Evolutionary conservation across 345 rosid genomes (phyloP), one percentile per base, ranked within the genome.

Genomic region (Rhodomyrtus tomentosa): DNA sequence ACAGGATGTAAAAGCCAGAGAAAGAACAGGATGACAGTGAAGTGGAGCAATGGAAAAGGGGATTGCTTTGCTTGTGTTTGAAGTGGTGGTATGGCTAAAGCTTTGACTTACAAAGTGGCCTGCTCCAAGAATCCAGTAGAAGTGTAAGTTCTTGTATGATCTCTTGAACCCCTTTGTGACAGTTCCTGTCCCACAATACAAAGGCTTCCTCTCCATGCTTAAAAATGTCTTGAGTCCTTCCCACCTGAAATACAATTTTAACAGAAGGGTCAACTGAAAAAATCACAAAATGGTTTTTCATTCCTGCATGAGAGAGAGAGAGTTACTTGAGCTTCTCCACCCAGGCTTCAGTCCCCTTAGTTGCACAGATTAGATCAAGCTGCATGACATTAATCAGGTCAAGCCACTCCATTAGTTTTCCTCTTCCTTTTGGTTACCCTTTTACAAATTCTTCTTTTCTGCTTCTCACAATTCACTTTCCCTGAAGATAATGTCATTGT

Each of bases 111-210:
- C 99, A 89, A 93, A 96, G 88, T 96, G 99, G 59, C 99, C 99
- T n/a, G 99, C 98, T 80, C 92, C 92, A 85, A 96, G 97, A 90
- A 96, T 93, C 99, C 99, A 96, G 85, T 90, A 95, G 25, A 96
- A 95, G 53, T 91, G 94, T 21, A 96, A 87, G 86, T 95, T 96
- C 85, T 93, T 90, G 89, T 90, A 94, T 2, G 98, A 92, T 86
- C 90, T 95, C 83, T 84, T 84, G 90, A 96, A 96, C 48, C 96
- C 99, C 91, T 86, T 93, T 49, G 95, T 94, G n/a, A 8, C 15
- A 32, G 7, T 74, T 96, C 92, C 92, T 6, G 38, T 85, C 52
- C 90, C 95, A 74, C 99, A 96, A 18, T 82, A 90, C 14, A 95
- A 74, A 40, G 97, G 89, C 10, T 86, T 90, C 88, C 99, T 91